phyloP scores from a whole-genome alignment of 2,329 filamentous ascomycete genomes.

The Hymenoscyphus linearis region DNA sequence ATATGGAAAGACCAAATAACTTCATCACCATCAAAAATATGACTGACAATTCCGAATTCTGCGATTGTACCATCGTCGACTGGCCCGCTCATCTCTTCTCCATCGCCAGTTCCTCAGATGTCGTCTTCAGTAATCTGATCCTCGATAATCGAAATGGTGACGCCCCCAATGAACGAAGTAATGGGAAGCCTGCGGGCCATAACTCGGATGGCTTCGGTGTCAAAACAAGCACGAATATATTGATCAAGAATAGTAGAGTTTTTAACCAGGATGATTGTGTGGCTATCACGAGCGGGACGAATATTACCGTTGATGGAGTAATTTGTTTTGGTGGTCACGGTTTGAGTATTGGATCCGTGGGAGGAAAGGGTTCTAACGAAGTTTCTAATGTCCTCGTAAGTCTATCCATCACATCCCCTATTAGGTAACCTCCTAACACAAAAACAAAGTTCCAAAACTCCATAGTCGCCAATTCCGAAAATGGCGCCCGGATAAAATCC shows the following conservation, averaged over 20 bases:
- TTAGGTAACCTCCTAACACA: too few relatives aligned
- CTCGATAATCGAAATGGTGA: constrained; percentile 55
- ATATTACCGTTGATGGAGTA: constrained; percentile 28
- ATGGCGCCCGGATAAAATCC: constrained; percentile 37
- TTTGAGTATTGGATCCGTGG: constrained; percentile 32
- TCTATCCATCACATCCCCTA: neutral
- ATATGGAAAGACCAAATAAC: constrained; percentile 50
- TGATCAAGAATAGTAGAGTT: constrained; percentile 30
- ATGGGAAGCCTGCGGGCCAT: constrained; percentile 29
- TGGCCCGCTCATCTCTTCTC: constrained; percentile 49
- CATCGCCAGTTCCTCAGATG: constrained; percentile 37
- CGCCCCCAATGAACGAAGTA: constrained; percentile 30
- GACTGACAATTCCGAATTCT: constrained; percentile 45
- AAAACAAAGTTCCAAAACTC: constrained; percentile 29
- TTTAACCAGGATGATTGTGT: constrained; percentile 33
- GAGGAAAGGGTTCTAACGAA: constrained; percentile 32
- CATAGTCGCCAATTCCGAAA: constrained; percentile 26
- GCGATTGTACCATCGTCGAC: constrained; percentile 46
- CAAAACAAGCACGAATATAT: constrained; percentile 39
- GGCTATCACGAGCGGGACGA: constrained; percentile 30
- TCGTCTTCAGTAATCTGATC: constrained; percentile 44
- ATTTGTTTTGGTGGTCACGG: constrained; percentile 31
- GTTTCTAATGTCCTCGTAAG: constrained; percentile 32
- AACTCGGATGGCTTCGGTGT: constrained; percentile 53
- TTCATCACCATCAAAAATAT: constrained; percentile 48